Base-by-base conservation (phyloP, 768 basidiomycete genomes). In the Mycena venus region DNA sequence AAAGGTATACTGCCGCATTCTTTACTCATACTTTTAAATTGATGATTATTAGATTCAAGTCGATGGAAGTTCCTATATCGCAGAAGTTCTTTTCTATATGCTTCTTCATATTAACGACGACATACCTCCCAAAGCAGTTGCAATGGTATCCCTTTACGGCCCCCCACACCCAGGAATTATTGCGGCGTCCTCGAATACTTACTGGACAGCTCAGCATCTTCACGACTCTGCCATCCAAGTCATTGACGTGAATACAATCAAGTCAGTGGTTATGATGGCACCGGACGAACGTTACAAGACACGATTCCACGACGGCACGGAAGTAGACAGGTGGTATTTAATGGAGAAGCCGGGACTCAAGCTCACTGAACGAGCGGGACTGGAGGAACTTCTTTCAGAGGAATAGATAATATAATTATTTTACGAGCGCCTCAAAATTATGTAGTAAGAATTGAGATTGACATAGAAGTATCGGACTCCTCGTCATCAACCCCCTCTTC, bases 201-300 rank as follows among this genome's bases (percentile, higher is more conserved):
- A 83, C 8, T 74, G 69, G 10, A 34, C 75, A 10, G 80, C 77
- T 15, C n/a, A 36, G 4, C 70, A 78, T 25, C 70, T 70, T 4
- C 76, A 79, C 7, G 61, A 78, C 21, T 23, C 23, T 12, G 65
- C 32, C 11, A 61, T 77, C 8, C 21, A 53, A 17, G 62, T 82
- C 8, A 55, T 77, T n/a, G 47, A 76, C 2, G 40, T 79, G 5
- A 76, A 75, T 27, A 1, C 1, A 5, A 80, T 83, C 38, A 25
- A n/a, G 0, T 75, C 79, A 6, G 72, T 80, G n/a, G 74, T 84
- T 27, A 79, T 79, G 11, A 80, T 84, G 79, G 67, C 81, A 0
- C 81, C 79, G 1, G 67, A 71, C 17, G 32, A 44, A 0, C 73
- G 29, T 4, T 68, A 68, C 27, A 17, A 7, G 14, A 44, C n/a